phyloP scores from a whole-genome alignment of 2,329 filamentous ascomycete species.

The Botrytis hyacinthi region DNA sequence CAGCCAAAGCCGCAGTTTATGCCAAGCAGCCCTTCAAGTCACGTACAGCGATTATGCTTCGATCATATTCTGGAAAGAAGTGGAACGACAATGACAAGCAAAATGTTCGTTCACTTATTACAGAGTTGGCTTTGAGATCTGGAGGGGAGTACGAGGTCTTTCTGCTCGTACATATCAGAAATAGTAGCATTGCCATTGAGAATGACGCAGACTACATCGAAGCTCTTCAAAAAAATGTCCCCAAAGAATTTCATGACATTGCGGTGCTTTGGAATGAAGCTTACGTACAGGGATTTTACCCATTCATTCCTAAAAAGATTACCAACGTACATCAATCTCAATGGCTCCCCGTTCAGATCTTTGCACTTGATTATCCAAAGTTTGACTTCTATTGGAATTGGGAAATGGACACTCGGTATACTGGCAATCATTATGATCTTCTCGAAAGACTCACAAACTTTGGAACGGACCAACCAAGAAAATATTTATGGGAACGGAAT shows the following conservation, averaged over 20 bases:
- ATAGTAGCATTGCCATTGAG: conserved; percentile 56
- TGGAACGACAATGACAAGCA: conserved; percentile 80
- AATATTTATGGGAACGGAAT: conserved; percentile 71
- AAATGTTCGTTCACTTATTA: conserved; percentile 74
- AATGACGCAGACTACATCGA: conserved; percentile 57
- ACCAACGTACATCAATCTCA: conserved; percentile 36
- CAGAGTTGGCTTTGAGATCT: conserved; percentile 70
- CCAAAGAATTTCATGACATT: conserved; percentile 67
- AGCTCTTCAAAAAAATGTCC: conserved; percentile 61
- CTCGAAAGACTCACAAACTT: conserved; percentile 64
- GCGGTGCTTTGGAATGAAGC: conserved; percentile 72
- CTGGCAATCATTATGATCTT: conserved; percentile 79
- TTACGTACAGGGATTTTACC: conserved; percentile 75
- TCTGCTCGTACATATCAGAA: conserved; percentile 75
- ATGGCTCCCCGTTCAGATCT: conserved; percentile 69
- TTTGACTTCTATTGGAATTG: conserved; percentile 63
- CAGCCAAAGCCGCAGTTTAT: neutral
- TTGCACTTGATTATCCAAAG: conserved; percentile 71
- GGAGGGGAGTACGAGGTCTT: conserved; percentile 81
- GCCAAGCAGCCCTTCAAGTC: conserved; percentile 23
- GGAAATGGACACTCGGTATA: conserved; percentile 80
- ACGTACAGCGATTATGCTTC: conserved; percentile 72
- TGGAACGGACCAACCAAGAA: conserved; percentile 65
- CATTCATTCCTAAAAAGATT: conserved; percentile 58
- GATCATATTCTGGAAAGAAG: conserved; percentile 70